These are phyloP conservation scores for Fistulinella cinereoalba DNA, from an alignment of 1,284 basidiomycete species.

Conservation along the genomic window DNA sequence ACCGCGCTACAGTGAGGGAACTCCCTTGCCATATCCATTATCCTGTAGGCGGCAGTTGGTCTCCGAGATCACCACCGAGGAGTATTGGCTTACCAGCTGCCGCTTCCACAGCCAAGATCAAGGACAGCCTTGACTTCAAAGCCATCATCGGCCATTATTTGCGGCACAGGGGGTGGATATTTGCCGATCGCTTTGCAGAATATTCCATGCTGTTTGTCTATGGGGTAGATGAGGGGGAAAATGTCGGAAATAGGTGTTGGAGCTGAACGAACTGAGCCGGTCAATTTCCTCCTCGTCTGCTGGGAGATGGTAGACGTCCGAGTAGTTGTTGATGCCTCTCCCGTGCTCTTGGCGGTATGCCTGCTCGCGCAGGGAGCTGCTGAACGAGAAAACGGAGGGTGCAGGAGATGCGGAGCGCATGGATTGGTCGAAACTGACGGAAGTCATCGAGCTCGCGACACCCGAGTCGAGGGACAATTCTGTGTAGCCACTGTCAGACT, in stretches of 20 bases:
- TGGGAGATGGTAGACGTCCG: slow-evolving; percentile 71
- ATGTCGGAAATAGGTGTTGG: background rate
- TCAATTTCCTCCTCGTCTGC: slow-evolving; percentile 73
- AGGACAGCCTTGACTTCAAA: slow-evolving; percentile 59
- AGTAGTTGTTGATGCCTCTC: slow-evolving; percentile 69
- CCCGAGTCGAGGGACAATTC: slow-evolving; percentile 41
- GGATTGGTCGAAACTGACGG: slow-evolving; percentile 45
- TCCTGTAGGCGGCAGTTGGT: slow-evolving; percentile 45
- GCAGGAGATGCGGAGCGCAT: slow-evolving; percentile 62
- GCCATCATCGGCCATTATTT: slow-evolving; percentile 57
- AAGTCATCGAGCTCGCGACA: slow-evolving; percentile 45
- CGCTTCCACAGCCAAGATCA: slow-evolving; percentile 79
- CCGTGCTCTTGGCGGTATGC: slow-evolving; percentile 66
- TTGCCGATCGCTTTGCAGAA: slow-evolving; percentile 62
- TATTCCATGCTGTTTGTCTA: slow-evolving; percentile 67
- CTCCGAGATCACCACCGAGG: slow-evolving; percentile 3
- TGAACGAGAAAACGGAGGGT: slow-evolving; percentile 67
- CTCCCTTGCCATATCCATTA: slow-evolving; percentile 67
- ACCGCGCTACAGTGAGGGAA: slow-evolving; percentile 67
- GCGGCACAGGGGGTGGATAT: slow-evolving; percentile 54
- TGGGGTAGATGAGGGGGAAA: slow-evolving; percentile 13
- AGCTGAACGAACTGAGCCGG: slow-evolving; percentile 52
- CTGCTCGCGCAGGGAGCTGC: slow-evolving; percentile 56
- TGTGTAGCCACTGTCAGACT: slow-evolving; percentile 34
- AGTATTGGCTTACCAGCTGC: slow-evolving; percentile 55